A percentile compares a stretch with the other conserved stretches of the same genome.
phyloP scores from a whole-genome alignment of 495 filamentous ascomycete species.

The Daldinia grandis region DNA sequence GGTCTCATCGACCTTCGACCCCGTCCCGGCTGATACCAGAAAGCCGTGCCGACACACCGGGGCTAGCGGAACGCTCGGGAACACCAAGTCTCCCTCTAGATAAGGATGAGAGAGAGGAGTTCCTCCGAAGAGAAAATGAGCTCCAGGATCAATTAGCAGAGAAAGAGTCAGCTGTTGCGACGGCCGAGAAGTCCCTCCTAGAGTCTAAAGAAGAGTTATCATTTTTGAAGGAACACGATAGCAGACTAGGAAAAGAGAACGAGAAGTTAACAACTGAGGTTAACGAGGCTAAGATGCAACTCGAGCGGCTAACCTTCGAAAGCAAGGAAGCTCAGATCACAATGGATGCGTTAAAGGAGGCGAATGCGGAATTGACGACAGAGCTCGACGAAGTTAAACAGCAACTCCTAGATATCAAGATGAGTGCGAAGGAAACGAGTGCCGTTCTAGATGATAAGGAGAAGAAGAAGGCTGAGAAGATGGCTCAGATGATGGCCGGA shows the following conservation, averaged over 20 bases:
- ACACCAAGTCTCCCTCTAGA: conserved; percentile 89
- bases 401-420: conserved; percentile 91
- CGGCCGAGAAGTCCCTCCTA: conserved; percentile 77
- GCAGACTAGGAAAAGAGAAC: conserved; percentile 82
- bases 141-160: conserved; percentile 95
- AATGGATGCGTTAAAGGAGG: conserved; percentile 96
- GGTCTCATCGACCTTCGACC: conserved; percentile 74
- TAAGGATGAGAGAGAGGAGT: conserved; percentile 97
- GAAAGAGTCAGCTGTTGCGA: conserved; percentile 81
- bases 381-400: conserved; percentile 97
- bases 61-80: conserved; percentile 74
- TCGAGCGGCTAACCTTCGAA: conserved; percentile 94
- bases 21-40: conserved; percentile 84
- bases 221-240: conserved; percentile 81
- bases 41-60: conserved; percentile 77
- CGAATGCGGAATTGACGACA: conserved; percentile 87
- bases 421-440: conserved; percentile 92
- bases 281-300: conserved; percentile 92
- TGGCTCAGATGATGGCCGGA: conserved; percentile 99
- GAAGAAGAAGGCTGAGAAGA: conserved; percentile 96
- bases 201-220: conserved; percentile 84
- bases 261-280: conserved; percentile 83
- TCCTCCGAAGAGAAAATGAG: conserved; percentile 93
- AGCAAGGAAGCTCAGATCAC: conserved; percentile 96
- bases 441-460: conserved; percentile 94